phyloP scores from a whole-genome alignment of 2,329 filamentous ascomycete genomes.

The Talaromyces islandicus region DNA sequence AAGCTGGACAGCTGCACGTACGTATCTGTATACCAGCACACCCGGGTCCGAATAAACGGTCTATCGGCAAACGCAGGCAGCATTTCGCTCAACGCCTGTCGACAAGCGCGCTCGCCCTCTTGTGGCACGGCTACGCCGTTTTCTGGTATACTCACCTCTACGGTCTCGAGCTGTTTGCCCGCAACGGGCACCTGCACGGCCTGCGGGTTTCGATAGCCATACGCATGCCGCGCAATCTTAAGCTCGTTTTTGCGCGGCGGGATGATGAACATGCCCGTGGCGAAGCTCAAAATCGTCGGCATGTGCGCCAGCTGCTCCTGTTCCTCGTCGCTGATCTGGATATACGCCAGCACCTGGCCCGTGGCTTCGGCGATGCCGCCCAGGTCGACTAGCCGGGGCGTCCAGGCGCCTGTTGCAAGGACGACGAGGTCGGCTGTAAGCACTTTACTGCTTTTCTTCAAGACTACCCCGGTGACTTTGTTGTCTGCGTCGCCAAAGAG shows the following conservation, averaged over 20 bases:
- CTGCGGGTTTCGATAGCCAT: conserved; percentile 54
- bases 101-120: conserved; percentile 58
- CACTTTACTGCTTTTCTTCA: conserved; percentile 23
- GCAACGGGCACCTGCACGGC: conserved; percentile 22
- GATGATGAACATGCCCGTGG: conserved; percentile 50
- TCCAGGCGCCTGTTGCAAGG: conserved; percentile 85
- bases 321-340: conserved; percentile 67
- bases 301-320: conserved; percentile 57
- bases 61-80: conserved; percentile 56
- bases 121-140: conserved; percentile 32
- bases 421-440: conserved; percentile 66
- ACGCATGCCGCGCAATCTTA: conserved; percentile 65
- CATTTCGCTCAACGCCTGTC: conserved; percentile 55
- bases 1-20: conserved; percentile 16
- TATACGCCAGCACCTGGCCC: conserved; percentile 73
- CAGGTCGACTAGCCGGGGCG: conserved; percentile 68
- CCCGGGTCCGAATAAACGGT: conserved; percentile 55
- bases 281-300: conserved; percentile 55
- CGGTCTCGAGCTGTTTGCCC: conserved; percentile 13
- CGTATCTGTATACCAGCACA: conserved; percentile 76
- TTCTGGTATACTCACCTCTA: conserved; percentile 36
- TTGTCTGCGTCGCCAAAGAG: conserved; percentile 17
- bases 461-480: conserved; percentile 42
- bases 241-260: conserved; percentile 52
- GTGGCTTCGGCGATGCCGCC: conserved; percentile 71